Evolutionary conservation across 768 basidiomycete genomes (phyloP), one percentile per base, ranked within the genome.

Genomic region (Boletus subparvulus): DNA sequence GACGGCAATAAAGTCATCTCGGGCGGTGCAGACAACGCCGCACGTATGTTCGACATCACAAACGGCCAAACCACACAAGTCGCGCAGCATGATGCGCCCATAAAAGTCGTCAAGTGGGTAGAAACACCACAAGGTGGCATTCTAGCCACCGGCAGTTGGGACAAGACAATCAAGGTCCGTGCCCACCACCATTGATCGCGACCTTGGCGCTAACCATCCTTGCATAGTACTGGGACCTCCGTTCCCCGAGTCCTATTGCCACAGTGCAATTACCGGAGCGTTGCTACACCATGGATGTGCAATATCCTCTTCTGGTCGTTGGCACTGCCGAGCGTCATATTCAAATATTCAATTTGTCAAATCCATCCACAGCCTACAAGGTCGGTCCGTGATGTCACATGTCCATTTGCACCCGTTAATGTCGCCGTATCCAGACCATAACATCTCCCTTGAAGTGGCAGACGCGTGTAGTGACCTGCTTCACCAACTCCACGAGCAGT

Each of bases 111-210:
- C 39, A 81, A 84, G 52, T 94, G 88, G 85, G 78, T 93, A 50
- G 89, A 94, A 59, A 82, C 87, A 6, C 85, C 84, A 21, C 83
- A 82, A 59, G 82, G 82, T 36, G 84, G 90, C 14, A 85, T 95
- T 59, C 77, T 95, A 19, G 92, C 87, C 13, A 98, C 96, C 1
- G 97, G 94, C 11, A 94, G 93, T 51, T 99, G 97, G 97, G 96
- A 99, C 73, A 96, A 96, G 75, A 96, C 92, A 2, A 74, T 98
- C 69, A 96, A 94, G 80, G 95, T 94, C 61, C 3, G 58, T 61
- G 1, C 46, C 43, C 48, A 56, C 33, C 49, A n/a, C 26, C 35
- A 9, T 40, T 46, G 28, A 32, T 41, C 45, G 44, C 37, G 30
- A 54, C 28, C 30, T 16, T 9, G 41, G 6, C 13, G 33, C 47